A percentile compares a stretch with the other conserved stretches of the same genome.
Conservation (phyloP, 2,329 filamentous ascomycete species). For the Alternaria ventricosa region DNA sequence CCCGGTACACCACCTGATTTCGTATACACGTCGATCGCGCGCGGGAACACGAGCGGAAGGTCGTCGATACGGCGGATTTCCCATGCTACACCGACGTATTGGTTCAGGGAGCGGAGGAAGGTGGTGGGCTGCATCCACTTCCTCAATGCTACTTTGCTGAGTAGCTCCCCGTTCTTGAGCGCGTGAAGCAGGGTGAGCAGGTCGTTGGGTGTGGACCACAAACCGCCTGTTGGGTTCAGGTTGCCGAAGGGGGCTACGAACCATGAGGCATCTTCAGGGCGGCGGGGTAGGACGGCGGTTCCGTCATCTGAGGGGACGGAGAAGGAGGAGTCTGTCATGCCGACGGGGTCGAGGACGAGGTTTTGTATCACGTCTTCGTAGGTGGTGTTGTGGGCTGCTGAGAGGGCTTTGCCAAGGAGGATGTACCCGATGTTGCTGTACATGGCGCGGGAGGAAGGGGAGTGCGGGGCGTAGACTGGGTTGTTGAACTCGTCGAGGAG, state of each 20-base stretch:
- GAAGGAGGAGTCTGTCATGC: constrained; percentile 25
- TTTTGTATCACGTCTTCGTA: constrained; percentile 28
- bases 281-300: constrained; percentile 23
- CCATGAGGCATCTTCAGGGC: constrained; percentile 22
- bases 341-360: constrained; percentile 27
- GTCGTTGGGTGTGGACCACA: constrained; percentile 36
- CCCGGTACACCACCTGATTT: constrained; percentile 34
- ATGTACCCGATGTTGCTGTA: constrained; percentile 35
- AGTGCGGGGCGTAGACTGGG: constrained; percentile 22
- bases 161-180: constrained; percentile 22
- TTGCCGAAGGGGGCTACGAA: constrained; percentile 31
- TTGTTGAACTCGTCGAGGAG: constrained; percentile 33
- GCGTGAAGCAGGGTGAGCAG: constrained; percentile 27
- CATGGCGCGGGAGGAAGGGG: constrained; percentile 20
- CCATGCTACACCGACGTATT: constrained; percentile 36
- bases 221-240: constrained; percentile 33
- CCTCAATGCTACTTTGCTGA: constrained; percentile 20
- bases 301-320: constrained; percentile 13
- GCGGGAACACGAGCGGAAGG: constrained; percentile 18
- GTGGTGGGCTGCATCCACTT: constrained; percentile 33
- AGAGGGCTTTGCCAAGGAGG: constrained; percentile 33
- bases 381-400: constrained; percentile 22
- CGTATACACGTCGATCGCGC: constrained; percentile 33
- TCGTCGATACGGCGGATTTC: constrained; percentile 33
- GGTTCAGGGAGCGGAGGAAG: constrained; percentile 24